A percentile compares a stretch with the other conserved stretches of the same genome.
Evolutionary conservation across 148 eudicot genomes (phyloP).

Genomic region (Suaeda aralocaspica): DNA sequence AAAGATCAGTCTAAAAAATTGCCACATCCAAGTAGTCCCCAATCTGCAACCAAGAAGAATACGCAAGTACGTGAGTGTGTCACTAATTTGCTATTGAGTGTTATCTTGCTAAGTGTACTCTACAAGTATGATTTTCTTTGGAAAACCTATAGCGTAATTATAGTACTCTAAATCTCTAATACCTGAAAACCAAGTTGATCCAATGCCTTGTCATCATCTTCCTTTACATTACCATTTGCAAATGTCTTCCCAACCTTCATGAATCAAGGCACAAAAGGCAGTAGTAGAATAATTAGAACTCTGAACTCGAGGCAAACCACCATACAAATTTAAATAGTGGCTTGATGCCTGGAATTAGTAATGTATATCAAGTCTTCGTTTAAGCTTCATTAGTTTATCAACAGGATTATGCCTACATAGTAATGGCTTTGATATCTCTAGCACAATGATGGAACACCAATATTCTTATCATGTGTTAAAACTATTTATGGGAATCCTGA

Average conservation of each 20-base stretch:
- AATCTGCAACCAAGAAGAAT: slow-evolving; percentile 21
- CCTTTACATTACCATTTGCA: slow-evolving; percentile 33
- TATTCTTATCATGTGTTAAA: too few species aligned
- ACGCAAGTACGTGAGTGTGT: too few species aligned
- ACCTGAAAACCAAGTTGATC: slow-evolving; percentile 62
- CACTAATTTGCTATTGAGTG: too few species aligned
- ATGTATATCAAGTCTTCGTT: not conserved
- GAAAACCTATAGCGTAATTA: not conserved
- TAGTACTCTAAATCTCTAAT: slow-evolving; percentile 6
- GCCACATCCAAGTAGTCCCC: slow-evolving; percentile 34
- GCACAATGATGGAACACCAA: too few species aligned
- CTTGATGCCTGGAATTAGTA: not conserved
- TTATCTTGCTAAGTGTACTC: not conserved
- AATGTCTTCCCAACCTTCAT: slow-evolving; percentile 58
- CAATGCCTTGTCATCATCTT: slow-evolving; percentile 32
- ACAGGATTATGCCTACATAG: too few species aligned
- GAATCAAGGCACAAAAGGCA: slow-evolving; percentile 1
- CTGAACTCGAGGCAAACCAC: not conserved
- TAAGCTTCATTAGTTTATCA: too few species aligned
- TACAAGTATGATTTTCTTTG: not conserved
- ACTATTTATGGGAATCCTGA: too few species aligned
- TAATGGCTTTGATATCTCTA: too few species aligned
- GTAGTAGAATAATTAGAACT: not conserved
- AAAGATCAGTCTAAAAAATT: slow-evolving; percentile 14
- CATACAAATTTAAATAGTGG: not conserved